Conservation (phyloP, 306 rosid species). For the Castanea sativa region DNA sequence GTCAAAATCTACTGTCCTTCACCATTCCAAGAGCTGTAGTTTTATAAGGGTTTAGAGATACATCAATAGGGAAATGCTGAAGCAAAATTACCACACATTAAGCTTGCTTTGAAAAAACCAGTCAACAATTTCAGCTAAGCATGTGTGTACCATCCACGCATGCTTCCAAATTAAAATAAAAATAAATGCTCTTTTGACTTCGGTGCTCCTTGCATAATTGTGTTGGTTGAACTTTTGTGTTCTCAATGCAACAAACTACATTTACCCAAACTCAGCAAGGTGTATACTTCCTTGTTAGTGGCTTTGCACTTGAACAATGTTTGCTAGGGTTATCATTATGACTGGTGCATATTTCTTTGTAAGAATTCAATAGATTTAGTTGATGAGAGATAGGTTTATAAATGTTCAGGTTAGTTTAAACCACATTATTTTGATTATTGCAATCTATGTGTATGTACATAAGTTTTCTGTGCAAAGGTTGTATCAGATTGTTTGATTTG, state of each 20-base stretch:
- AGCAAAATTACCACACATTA: too few relatives aligned
- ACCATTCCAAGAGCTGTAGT: too few relatives aligned
- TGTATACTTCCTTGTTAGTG: not conserved
- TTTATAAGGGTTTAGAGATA: too few relatives aligned
- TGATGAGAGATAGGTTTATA: not conserved
- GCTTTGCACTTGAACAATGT: not conserved
- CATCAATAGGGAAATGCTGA: too few relatives aligned
- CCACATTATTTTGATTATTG: too few relatives aligned
- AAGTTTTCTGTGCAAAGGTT: slow-evolving; percentile 4
- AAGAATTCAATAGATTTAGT: not conserved
- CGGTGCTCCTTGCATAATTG: not conserved
- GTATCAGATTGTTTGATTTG: not conserved
- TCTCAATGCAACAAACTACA: not conserved
- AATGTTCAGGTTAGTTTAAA: not conserved
- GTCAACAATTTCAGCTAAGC: too few relatives aligned
- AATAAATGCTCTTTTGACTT: too few relatives aligned
- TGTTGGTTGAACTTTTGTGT: not conserved
- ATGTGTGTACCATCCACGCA: too few relatives aligned
- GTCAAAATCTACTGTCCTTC: too few relatives aligned
- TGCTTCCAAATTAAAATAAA: too few relatives aligned
- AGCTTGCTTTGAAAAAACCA: too few relatives aligned
- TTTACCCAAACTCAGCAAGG: not conserved
- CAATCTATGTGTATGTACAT: not conserved
- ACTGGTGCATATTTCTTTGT: not conserved
- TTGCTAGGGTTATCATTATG: not conserved